phyloP scores from a whole-genome alignment of 2,329 filamentous ascomycete species.

The Stemphylium beticola region DNA sequence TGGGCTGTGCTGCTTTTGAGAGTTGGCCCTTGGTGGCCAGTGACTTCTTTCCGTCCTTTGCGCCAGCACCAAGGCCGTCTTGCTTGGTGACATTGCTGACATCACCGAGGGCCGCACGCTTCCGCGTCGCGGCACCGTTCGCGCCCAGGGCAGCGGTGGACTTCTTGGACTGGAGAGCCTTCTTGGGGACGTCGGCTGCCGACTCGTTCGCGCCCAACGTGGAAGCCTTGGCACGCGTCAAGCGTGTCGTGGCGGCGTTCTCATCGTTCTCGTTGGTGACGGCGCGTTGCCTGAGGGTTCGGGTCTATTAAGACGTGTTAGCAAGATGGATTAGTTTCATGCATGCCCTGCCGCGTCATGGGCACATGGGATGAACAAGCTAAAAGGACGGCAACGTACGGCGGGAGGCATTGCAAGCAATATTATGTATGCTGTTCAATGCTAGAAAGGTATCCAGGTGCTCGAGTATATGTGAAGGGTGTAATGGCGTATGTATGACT shows the following conservation, averaged over 20 bases:
- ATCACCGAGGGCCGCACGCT: conserved; percentile 86
- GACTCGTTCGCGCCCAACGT: conserved; percentile 62
- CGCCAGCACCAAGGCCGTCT: conserved; percentile 54
- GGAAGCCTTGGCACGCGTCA: conserved; percentile 92
- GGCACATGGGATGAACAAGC: conserved; percentile 14
- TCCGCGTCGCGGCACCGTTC: conserved; percentile 61
- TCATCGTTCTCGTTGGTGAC: conserved; percentile 95
- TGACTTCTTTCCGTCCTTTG: conserved; percentile 72
- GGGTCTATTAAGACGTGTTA: conserved; percentile 63
- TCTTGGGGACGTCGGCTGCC: conserved; percentile 64
- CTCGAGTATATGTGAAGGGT: conserved; percentile 32
- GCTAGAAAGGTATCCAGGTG: conserved; percentile 36
- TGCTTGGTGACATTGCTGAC: conserved; percentile 93
- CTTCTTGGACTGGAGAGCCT: conserved; percentile 54
- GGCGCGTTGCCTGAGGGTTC: conserved; percentile 74
- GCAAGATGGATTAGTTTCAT: conserved; percentile 24
- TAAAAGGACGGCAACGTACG: conserved; percentile 52
- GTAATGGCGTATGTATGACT: conserved; percentile 35
- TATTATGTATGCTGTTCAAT: conserved; percentile 46
- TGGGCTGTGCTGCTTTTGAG: conserved; percentile 78
- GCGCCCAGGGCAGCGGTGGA: conserved; percentile 44
- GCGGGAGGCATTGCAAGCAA: conserved; percentile 60
- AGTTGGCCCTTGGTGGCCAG: conserved; percentile 68
- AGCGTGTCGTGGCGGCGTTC: conserved; percentile 76
- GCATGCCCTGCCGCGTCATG: conserved; percentile 13